Evolutionary conservation across 2,329 filamentous ascomycete genomes (phyloP).

Genomic region (Hypoxylon sp.): DNA sequence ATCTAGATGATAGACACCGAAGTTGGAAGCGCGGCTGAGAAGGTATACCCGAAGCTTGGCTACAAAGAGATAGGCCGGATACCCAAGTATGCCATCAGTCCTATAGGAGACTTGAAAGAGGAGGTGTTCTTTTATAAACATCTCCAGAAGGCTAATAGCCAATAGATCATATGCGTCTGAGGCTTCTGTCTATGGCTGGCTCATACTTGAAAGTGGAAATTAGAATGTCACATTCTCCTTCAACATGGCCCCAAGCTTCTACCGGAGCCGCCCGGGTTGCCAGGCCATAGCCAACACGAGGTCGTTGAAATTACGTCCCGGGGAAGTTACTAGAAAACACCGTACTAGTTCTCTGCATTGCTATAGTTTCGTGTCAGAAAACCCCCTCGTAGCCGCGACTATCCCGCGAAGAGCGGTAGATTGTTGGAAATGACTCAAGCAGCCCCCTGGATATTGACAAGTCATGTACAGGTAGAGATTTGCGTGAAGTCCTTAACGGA

Average conservation of each 20-base stretch:
- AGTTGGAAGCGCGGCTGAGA: slow-evolving; percentile 66
- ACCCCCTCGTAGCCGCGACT: not conserved
- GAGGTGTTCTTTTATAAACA: slow-evolving; percentile 72
- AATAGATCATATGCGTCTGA: not conserved
- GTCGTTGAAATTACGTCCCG: not conserved
- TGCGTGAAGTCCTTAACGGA: not conserved
- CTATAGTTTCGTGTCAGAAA: not conserved
- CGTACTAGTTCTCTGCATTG: not conserved
- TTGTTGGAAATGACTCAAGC: not conserved
- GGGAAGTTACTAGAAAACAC: not conserved
- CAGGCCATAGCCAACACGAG: not conserved
- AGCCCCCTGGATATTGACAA: not conserved
- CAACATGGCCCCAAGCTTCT: not conserved
- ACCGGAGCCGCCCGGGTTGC: not conserved
- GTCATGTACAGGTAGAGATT: not conserved
- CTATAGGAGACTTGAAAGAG: slow-evolving; percentile 64
- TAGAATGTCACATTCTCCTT: not conserved
- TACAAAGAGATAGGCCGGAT: slow-evolving; percentile 70
- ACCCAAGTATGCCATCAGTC: slow-evolving; percentile 67
- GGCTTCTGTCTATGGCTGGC: not conserved
- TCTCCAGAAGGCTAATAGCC: slow-evolving; percentile 52
- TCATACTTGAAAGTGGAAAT: not conserved
- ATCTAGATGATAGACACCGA: slow-evolving; percentile 66
- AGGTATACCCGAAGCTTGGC: slow-evolving; percentile 69
- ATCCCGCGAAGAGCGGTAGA: not conserved